Evolutionary conservation across 352 stramenopile species (phyloP), one percentile per base, ranked within the genome.

Genomic region (Globisporangium solare): DNA sequence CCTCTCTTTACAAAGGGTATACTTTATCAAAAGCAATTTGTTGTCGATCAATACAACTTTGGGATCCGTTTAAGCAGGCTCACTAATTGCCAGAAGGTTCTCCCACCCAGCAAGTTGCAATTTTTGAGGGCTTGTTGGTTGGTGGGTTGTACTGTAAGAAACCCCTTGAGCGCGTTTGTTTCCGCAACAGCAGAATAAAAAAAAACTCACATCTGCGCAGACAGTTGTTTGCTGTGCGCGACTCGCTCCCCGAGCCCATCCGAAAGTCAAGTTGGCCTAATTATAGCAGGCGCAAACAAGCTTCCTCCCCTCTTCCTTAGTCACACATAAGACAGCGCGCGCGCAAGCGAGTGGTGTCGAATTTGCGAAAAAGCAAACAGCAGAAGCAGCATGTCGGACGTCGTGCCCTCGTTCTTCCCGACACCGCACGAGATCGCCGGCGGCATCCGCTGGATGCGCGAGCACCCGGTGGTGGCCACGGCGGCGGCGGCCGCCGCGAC

Each of bases 401-500:
- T 88, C 35, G 67, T 64, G 61, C 74, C 81, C 8, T 88, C 74
- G 15, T 92, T 92, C 69, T 92, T 92, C 68, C 82, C 82, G 32
- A 92, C 82, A 48, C 77, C 82, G 31, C 73, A 74, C 47, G 82
- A 92, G 60, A 89, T 92, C 62, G 80, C 79, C n/a, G 76, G 74
- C 20, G 80, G 79, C 31, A 52, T 92, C 22, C 77, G 74, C 54
- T 92, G 79, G 79, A 70, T 92, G 51, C 73, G 72, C 53, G 74
- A 87, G 37, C 79, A 92, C 60, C 82, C 82, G 2, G 72, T 92
- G 3, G 75, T 92, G 40, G 79, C 71, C 46, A 88, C 81, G 4
- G 81, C 81, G 8, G 79, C 81, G 5, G 76, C 77, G 0, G 82
- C 82, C 14, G 81, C 78, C 15, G 82, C 79, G 24, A 89, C 82